Evolutionary conservation across 2,329 filamentous ascomycete genomes (phyloP).

Genomic region (Colletotrichum karsti): DNA sequence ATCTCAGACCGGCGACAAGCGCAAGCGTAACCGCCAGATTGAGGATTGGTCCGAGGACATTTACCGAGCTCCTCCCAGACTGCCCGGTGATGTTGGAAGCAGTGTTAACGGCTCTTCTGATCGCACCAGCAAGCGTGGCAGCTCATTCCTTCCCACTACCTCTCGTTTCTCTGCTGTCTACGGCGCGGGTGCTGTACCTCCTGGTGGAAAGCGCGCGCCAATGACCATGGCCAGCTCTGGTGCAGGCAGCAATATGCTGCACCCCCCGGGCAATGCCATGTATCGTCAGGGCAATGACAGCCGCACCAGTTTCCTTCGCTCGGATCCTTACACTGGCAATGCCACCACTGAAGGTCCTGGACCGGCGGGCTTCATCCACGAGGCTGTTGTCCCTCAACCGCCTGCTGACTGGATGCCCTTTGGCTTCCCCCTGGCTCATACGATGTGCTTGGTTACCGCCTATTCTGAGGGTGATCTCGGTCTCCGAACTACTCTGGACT

Average conservation of each 20-base stretch:
- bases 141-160: constrained; percentile 87
- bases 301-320: constrained; percentile 70
- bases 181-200: constrained; percentile 68
- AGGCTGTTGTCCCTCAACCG: constrained; percentile 93
- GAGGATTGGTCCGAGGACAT: constrained; percentile 99
- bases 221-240: constrained; percentile 96
- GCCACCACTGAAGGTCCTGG: constrained; percentile 76
- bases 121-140: constrained; percentile 80
- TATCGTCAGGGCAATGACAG: constrained; percentile 75
- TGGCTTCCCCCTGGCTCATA: constrained; percentile 91
- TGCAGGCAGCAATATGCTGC: constrained; percentile 76
- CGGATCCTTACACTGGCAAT: constrained; percentile 62
- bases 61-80: constrained; percentile 86
- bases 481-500: constrained; percentile 92
- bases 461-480: constrained; percentile 97
- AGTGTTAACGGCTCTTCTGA: constrained; percentile 71
- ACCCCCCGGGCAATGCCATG: constrained; percentile 70
- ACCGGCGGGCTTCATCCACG: constrained; percentile 94
- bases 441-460: constrained; percentile 93
- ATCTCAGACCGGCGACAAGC: constrained; percentile 80
- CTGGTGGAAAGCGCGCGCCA: constrained; percentile 64
- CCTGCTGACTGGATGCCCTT: constrained; percentile 98
- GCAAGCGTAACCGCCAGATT: constrained; percentile 90
- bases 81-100: constrained; percentile 78
- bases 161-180: constrained; percentile 95